Evolutionary conservation across 345 rosid genomes (phyloP), one percentile per base, ranked within the genome.

Genomic region (Brassica carinata): DNA sequence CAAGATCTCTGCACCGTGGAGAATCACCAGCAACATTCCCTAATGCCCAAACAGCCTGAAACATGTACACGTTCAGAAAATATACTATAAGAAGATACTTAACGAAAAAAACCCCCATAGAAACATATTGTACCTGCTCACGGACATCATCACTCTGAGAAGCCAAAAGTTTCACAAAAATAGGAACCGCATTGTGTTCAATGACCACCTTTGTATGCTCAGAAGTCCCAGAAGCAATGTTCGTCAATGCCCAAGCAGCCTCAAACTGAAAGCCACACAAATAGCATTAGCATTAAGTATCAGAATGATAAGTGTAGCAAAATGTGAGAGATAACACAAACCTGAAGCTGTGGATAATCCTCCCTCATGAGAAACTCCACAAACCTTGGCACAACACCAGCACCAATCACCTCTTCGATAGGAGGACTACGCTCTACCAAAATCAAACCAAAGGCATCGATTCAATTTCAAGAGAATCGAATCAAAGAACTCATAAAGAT

Each of bases 191-290:
- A 55, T 89, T 89, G 23, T 90, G 90, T 57, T 92, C 97, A 80
- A 92, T 92, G 6, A 92, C 94, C 23, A 90, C 97, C 77, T 84
- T 90, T 1, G 97, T 92, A 71, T 90, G 87, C 77, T 90, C 97
- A 58, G 97, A 92, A 33, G 97, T 92, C 36, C 97, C 94, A 43
- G 97, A 92, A 26, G 97, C 97, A 86, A 92, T 92, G 74, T 92
- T 92, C n/a, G 97, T 92, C 72, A 92, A 86, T 13, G 97, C 97
- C 97, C 97, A 92, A 75, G 97, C 97, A 36, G 97, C 94, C 78
- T 92, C 97, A 85, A 92, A 92, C 97, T 92, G 69, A 48, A 81
- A 4, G 62, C 57, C 51, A 13, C 55, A 48, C 11, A 67, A n/a
- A 43, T 10, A 76, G 19, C 8, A 62, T 19, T 10, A 76, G 19